Evolutionary conservation across 371 early-diverging fungal genomes (phyloP).

Genomic region (Rozella allomycis): DNA sequence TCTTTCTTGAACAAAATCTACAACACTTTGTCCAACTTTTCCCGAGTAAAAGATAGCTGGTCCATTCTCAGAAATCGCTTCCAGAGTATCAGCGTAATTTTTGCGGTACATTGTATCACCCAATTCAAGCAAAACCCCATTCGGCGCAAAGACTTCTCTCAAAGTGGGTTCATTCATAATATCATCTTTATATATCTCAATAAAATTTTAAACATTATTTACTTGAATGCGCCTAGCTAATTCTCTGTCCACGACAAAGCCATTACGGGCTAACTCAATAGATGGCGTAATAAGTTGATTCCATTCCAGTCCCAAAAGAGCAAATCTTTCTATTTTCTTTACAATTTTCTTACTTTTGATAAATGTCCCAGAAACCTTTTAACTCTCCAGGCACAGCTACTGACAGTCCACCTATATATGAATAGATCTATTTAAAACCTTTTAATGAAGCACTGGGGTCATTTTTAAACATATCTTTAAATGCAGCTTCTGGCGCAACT

Average conservation of each 20-base stretch:
- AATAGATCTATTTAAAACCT: too few species aligned
- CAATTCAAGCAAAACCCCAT: constrained; percentile 30
- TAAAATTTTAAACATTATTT: constrained; percentile 4
- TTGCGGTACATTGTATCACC: constrained; percentile 52
- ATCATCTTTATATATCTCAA: constrained; percentile 4
- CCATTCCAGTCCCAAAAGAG: constrained; percentile 44
- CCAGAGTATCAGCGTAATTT: constrained; percentile 55
- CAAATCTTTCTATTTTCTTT: constrained; percentile 9
- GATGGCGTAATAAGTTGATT: constrained; percentile 52
- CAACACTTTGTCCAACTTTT: constrained; percentile 47
- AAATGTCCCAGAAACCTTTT: constrained; percentile 60
- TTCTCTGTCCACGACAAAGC: constrained; percentile 36
- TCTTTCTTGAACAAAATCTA: constrained; percentile 32
- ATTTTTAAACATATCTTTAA: constrained; percentile 42
- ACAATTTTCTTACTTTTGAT: constrained; percentile 12
- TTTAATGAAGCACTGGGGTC: constrained; percentile 35
- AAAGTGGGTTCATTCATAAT: constrained; percentile 20
- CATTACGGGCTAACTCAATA: constrained; percentile 51
- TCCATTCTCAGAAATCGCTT: constrained; percentile 55
- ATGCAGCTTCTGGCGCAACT: constrained; percentile 55
- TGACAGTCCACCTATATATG: constrained; percentile 53
- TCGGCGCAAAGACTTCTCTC: constrained; percentile 38
- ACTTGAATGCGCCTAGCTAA: constrained; percentile 31
- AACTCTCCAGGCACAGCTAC: constrained; percentile 86
- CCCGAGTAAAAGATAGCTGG: constrained; percentile 71